Evolutionary conservation across 192 early-diverging fungal genomes (phyloP), one percentile per base, ranked within the genome.

Genomic region (Coemansia sp.): DNA sequence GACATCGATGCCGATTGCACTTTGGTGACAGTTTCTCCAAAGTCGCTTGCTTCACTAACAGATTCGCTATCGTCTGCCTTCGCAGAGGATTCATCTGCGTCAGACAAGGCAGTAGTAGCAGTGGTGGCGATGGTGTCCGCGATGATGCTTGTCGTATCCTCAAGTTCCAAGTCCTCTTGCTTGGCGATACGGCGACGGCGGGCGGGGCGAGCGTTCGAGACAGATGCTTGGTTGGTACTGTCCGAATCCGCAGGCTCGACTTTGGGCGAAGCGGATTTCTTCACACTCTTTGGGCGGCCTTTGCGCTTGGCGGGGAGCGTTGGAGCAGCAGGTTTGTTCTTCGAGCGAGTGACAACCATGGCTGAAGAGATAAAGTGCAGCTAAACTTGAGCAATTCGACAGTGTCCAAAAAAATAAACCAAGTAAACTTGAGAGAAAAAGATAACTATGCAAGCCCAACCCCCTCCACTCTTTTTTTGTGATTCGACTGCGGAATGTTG

Each of bases 271-370:
- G 15, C 29, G 6, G 58, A 12, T n/a, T 14, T 37, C 58, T 60
- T 60, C 36, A 17, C 34, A 25, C 32, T 37, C 34, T 17, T 60
- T 37, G 58, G 34, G n/a, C 34, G 58, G 32, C 58, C 58, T 14
- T 31, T 32, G 29, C 58, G 29, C 58, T 60, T 60, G 17, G 8
- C 34, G 1, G 15, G 58, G 58, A 31, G 58, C 9, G 58, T 32
- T 37, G 32, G 58, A 5, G 32, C 25, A 57, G 53, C 14, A 37
- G 64, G 15, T 21, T 65, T 65, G 25, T 9, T 34, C 19, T 14
- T 45, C 10, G 64, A 65, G 32, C 64, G 64, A 59, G 66, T 67
- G 37, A 41, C 29, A 41, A 67, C 66, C 66, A 67, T 67, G 17
- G 34, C 42, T 14, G 6, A 19, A 5, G 31, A 19, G 5, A 34